phyloP scores from a whole-genome alignment of 441 rosid genomes.

The Eruca vesicaria region DNA sequence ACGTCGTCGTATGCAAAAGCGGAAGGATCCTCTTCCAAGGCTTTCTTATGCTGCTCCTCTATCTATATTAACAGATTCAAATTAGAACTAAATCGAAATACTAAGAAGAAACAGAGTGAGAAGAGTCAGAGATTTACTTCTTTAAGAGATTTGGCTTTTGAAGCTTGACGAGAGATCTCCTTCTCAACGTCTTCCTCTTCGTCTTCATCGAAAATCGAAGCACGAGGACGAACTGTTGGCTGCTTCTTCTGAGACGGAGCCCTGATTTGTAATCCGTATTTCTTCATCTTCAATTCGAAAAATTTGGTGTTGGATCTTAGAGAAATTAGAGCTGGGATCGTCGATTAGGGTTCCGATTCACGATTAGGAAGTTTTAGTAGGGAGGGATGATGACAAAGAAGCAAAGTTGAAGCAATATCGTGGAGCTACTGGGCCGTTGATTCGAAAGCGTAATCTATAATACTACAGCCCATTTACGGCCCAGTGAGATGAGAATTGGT shows the following conservation, averaged over 20 bases:
- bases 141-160: constrained; percentile 72
- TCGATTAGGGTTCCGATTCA: background rate
- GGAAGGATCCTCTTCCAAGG: constrained; percentile 86
- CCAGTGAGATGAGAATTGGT: too few relatives aligned
- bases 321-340: too few relatives aligned
- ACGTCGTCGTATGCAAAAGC: constrained; percentile 89
- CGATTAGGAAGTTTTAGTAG: too few relatives aligned
- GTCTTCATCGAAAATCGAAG: constrained; percentile 52
- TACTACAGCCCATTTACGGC: too few relatives aligned
- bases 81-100: background rate
- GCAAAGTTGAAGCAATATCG: too few relatives aligned
- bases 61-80: constrained; percentile 36
- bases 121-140: constrained; percentile 42
- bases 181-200: constrained; percentile 69
- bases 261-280: constrained; percentile 83
- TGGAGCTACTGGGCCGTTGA: too few relatives aligned
- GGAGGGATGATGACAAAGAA: too few relatives aligned
- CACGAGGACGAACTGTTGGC: constrained; percentile 18
- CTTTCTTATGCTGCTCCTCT: constrained; percentile 82
- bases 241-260: constrained; percentile 60
- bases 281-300: constrained; percentile 62
- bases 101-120: background rate
- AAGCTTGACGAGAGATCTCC: constrained; percentile 75
- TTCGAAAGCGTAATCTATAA: too few relatives aligned
- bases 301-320: too few relatives aligned